Evolutionary conservation across 495 filamentous ascomycete species (phyloP), one percentile per base, ranked within the genome.

Genomic region (Aspergillus nidulans): DNA sequence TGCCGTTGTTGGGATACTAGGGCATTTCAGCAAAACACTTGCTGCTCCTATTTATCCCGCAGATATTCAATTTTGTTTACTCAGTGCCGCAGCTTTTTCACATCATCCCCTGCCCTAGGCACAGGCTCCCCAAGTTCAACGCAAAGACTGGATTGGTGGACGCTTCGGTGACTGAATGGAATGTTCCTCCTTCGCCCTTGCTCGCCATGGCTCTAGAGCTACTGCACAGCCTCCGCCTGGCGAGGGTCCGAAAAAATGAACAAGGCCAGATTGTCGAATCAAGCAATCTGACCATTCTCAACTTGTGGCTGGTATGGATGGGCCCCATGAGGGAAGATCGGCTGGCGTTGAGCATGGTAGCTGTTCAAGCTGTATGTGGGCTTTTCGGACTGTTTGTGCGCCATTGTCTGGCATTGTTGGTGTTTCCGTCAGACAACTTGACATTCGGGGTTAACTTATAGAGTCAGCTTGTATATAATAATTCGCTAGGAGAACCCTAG

Each of bases 1-100:
- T 63, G 95, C 91, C 16, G 91, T 97, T 50, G 94, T 97, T 55
- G 90, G 90, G 44, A 96, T 99, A 55, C 76, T 96, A 20, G 94
- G 94, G 1, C 94, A 99, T 72, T 99, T 99, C 71, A 92, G 88
- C 77, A 99, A 99, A 75, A 99, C 94, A n/a, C 18, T 76, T 99
- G 39, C 80, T 96, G 34, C 78, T 97, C 47, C 76, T 97, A 1
- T 87, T 99, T 59, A 79, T 97, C 13, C 94, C 94, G 16, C 94
- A 99, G 72, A 89, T 92, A 55, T 89, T 95, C 79, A 99, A 99
- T 69, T 97, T 96, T 65, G 42, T 95, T 51, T 99, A 97, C 70
- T 96, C 91, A 19, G 78, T 79, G 5, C 94, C 94, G 6, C 94
- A 99, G 68, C 77, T 99, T 1, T 94, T 96, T 69, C 84, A 85